Conservation (phyloP, 163 green algal genomes). For the Scenedesmus sp. region DNA sequence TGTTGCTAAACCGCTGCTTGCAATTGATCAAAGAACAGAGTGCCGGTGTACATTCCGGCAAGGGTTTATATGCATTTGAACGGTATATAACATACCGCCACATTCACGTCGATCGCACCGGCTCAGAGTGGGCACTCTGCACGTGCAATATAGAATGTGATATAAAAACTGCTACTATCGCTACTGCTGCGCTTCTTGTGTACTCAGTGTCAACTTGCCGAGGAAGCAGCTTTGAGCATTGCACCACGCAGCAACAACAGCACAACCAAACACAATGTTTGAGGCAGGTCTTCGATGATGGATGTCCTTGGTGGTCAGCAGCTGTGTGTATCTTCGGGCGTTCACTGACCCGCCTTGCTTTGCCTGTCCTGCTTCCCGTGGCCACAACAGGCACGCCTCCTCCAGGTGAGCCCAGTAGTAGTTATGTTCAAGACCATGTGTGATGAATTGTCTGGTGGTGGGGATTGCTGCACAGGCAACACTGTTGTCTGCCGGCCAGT, state of each 20-base stretch:
- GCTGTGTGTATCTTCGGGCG: neutral
- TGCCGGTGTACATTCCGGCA: neutral
- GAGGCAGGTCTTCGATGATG: neutral
- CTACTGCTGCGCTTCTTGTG: neutral
- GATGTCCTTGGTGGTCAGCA: neutral
- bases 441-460: neutral
- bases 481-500: neutral
- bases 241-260: neutral
- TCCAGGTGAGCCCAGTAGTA: neutral
- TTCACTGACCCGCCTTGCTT: slow-evolving; percentile 4
- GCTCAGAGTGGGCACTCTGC: neutral
- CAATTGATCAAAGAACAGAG: neutral
- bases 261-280: neutral
- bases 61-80: neutral
- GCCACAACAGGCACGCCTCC: slow-evolving; percentile 1
- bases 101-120: neutral
- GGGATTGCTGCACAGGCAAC: neutral
- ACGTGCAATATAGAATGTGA: no score
- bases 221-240: neutral
- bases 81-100: neutral
- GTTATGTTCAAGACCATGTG: no score
- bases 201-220: neutral
- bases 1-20: no score
- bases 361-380: neutral
- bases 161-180: neutral